These are phyloP conservation scores for Acorus gramineus DNA, from an alignment of 106 monocot species.

Conservation along the genomic window DNA sequence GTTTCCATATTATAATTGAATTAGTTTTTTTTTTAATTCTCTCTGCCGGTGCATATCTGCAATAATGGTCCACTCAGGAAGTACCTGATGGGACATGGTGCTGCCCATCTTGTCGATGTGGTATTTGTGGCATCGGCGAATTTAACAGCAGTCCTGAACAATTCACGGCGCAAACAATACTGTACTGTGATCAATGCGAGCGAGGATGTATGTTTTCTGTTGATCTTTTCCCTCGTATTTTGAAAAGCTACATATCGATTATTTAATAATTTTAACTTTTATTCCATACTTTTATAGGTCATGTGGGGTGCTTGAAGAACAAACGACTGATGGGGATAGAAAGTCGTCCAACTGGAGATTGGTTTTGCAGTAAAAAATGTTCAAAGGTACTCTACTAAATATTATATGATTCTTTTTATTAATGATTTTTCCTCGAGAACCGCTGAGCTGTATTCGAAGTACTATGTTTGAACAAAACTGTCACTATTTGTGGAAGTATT, in stretches of 20 bases:
- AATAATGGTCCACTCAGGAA: conserved; percentile 11
- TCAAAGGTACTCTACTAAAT: conserved; percentile 29
- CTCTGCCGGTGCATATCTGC: too few relatives aligned
- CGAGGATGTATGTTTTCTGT: conserved; percentile 37
- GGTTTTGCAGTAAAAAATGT: conserved; percentile 63
- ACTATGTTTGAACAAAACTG: too few relatives aligned
- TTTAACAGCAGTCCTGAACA: conserved; percentile 31
- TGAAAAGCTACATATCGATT: not conserved
- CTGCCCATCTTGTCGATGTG: conserved; percentile 59
- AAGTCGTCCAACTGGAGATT: conserved; percentile 42
- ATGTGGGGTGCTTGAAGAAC: conserved; percentile 52
- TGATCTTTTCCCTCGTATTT: not conserved
- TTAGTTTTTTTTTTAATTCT: too few relatives aligned
- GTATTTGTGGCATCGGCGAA: conserved; percentile 43
- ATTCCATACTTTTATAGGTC: conserved; percentile 22
- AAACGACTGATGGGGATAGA: conserved; percentile 8
- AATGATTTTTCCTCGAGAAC: not conserved
- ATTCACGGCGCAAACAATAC: conserved; percentile 36
- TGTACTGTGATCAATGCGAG: conserved; percentile 71
- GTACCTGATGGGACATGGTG: conserved; percentile 64
- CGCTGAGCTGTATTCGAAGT: not conserved
- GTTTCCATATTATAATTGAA: too few relatives aligned
- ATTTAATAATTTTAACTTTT: not conserved
- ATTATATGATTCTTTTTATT: too few relatives aligned
- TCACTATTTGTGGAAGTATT: too few relatives aligned